These are phyloP conservation scores for Castanospermum australe DNA, from an alignment of 306 rosid species.

Conservation along the genomic window DNA sequence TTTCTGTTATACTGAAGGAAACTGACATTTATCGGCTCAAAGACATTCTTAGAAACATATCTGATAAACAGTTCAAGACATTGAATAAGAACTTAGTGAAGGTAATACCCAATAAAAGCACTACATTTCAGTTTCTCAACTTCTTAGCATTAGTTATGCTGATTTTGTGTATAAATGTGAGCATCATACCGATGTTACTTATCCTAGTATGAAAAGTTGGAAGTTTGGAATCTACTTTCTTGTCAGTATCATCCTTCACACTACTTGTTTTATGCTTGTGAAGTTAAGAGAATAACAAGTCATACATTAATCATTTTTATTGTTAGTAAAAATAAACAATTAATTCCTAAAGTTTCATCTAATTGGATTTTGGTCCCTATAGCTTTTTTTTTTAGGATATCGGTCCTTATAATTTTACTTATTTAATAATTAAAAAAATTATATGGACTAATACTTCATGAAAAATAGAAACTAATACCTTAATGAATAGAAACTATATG, in stretches of 20 bases:
- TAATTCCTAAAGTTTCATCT: too few species aligned
- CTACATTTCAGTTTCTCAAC: not conserved
- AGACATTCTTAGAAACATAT: slow-evolving; percentile 8
- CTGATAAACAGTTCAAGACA: not conserved
- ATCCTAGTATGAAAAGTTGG: not conserved
- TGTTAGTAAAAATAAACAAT: too few species aligned
- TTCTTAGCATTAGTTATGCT: not conserved
- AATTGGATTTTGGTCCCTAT: too few species aligned
- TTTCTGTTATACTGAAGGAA: slow-evolving; percentile 29
- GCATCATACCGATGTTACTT: not conserved
- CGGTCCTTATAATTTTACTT: too few species aligned
- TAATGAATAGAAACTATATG: too few species aligned
- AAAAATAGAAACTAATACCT: too few species aligned
- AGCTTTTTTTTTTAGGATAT: too few species aligned
- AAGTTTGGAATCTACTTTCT: not conserved
- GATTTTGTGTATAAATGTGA: not conserved
- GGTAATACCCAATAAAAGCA: slow-evolving; percentile 11
- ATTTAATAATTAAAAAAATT: too few species aligned
- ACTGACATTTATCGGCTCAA: slow-evolving; percentile 22
- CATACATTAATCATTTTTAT: too few species aligned
- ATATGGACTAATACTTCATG: too few species aligned
- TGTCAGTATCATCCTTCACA: not conserved
- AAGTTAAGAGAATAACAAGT: not conserved
- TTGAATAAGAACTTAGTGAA: slow-evolving; percentile 25
- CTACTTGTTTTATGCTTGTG: not conserved